phyloP scores from a whole-genome alignment of 2,329 filamentous ascomycete genomes.

The Alternaria arborescens region DNA sequence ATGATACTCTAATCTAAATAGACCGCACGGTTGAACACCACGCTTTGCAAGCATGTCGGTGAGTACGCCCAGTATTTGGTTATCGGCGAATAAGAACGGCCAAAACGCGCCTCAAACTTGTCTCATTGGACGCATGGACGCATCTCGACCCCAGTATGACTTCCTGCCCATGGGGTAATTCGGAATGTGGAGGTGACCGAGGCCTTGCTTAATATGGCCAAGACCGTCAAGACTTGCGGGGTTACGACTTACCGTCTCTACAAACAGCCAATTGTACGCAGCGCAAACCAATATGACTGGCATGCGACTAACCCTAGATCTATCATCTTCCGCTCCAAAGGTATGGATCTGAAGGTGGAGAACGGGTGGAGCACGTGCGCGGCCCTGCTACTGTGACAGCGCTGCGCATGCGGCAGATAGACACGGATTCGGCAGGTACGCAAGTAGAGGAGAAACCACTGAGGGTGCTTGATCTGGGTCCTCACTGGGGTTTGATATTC shows the following conservation, averaged over 20 bases:
- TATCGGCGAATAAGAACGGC: neutral
- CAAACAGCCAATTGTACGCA: neutral
- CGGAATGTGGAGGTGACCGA: constrained; percentile 26
- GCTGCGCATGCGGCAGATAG: neutral
- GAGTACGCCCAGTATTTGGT: neutral
- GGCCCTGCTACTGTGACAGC: neutral
- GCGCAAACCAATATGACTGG: neutral
- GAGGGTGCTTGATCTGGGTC: neutral
- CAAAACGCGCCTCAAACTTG: neutral
- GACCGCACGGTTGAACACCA: neutral
- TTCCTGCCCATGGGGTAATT: constrained; percentile 22
- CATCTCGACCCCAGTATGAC: constrained; percentile 8
- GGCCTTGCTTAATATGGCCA: constrained; percentile 7
- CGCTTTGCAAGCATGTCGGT: neutral
- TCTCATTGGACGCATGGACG: constrained; percentile 15
- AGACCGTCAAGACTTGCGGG: constrained; percentile 10
- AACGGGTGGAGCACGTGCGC: neutral
- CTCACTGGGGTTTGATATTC: neutral
- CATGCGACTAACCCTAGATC: neutral
- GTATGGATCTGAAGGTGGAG: neutral
- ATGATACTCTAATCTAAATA: constrained; percentile 12
- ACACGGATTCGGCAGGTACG: neutral
- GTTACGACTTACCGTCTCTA: neutral
- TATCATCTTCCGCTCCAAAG: neutral
- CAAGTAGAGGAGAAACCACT: neutral